Evolutionary conservation across 2,329 filamentous ascomycete genomes (phyloP), one percentile per base, ranked within the genome.

Genomic region (Fusarium begoniae): DNA sequence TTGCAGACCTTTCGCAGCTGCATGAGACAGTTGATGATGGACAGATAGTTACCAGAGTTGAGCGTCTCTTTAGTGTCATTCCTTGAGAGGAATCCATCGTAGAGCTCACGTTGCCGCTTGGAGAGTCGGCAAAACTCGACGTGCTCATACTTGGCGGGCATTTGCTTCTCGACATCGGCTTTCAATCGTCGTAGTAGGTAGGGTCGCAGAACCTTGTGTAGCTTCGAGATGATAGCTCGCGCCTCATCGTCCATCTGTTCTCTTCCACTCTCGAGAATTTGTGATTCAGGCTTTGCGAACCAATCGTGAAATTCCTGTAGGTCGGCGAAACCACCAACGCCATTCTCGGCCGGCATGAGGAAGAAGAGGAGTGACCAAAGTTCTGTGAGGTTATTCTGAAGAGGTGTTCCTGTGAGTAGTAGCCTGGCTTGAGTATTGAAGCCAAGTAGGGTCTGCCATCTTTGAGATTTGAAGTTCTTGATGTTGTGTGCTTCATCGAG

Each of bases 401-500:
- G 87, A 5, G 97, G 96, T 2, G 96, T 99, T 65, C 96, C 96
- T 0, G 96, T 99, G 17, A 99, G 87, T 1, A 99, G 85, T 17
- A 99, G 89, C 40, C 96, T 90, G 35, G 95, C 92, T 72, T 93
- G 91, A 1, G 96, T 98, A 78, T 97, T 96, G 84, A 99, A 97
- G 1, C 93, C 96, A 28, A 99, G 90, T 73, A 99, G 89, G 0
- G 95, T 96, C 81, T 98, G 96, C 95, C 96, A 99, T 73, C 96
- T 89, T 81, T 98, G 95, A 4, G 96, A 98, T 79, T 97, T 95
- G 87, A 98, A 99, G 83, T 99, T 99, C 80, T 99, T 98, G 87
- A 99, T 99, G 83, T 99, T 98, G 85, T 99, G 96, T 1, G 97
- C 96, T 84, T 99, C 96, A 77, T 99, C 96, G 4, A 99, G 89